A percentile compares a stretch with the other conserved stretches of the same genome.
Conservation (phyloP, 257 asterid genomes). For the Nicotiana undulata region DNA sequence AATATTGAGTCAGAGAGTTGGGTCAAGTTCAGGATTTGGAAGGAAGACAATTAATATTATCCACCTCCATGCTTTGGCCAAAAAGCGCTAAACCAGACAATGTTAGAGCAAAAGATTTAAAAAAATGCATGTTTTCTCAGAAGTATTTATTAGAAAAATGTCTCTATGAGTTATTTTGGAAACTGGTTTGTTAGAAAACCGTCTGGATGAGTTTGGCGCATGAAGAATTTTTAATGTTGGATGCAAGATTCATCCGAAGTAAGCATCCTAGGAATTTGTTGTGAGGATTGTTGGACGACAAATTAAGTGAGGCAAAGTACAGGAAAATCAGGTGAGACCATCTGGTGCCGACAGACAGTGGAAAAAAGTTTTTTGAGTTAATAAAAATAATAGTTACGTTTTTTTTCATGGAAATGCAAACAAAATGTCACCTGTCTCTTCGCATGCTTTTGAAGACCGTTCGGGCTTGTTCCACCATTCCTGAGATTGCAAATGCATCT, state of each 20-base stretch:
- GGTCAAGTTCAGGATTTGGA: neutral
- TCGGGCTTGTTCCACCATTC: constrained; percentile 94
- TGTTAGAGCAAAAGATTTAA: too few species aligned
- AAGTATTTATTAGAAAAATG: neutral
- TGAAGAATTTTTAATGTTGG: neutral
- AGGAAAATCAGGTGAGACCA: neutral
- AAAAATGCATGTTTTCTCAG: too few species aligned
- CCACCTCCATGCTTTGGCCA: neutral
- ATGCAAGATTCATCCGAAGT: neutral
- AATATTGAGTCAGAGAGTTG: neutral
- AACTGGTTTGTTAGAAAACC: neutral
- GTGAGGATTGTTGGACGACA: neutral
- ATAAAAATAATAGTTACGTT: neutral
- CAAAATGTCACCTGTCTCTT: constrained; percentile 61
- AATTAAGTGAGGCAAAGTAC: neutral
- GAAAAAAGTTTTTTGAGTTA: neutral
- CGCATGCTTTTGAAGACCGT: constrained; percentile 95
- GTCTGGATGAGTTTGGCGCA: neutral
- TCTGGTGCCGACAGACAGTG: neutral
- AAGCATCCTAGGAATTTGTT: neutral
- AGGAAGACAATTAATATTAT: neutral
- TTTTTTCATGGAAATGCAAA: neutral
- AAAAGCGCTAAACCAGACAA: neutral
- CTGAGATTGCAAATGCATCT: constrained; percentile 96
- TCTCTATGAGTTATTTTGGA: neutral